Base-by-base conservation (phyloP, 2,329 filamentous ascomycete species). In the Botrytis fabae region DNA sequence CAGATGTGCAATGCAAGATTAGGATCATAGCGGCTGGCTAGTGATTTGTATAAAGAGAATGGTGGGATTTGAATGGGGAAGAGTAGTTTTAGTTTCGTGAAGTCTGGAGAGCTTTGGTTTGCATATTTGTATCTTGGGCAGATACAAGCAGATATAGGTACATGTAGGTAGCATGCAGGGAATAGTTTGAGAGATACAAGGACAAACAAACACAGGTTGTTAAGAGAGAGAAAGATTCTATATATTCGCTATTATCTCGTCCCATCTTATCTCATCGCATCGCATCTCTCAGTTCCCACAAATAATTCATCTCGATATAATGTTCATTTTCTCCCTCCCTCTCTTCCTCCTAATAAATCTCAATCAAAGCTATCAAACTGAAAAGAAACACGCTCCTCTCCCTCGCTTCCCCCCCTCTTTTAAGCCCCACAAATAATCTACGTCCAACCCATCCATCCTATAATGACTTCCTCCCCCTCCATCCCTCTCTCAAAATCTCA, bases 71-170 rank as follows among this genome's bases (percentile, higher is more conserved):
- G 12, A n/a, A n/a, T 6, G n/a, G 25, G 0, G 25, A 16, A 54
- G 5, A n/a, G 5, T 6, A 5, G 25, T n/a, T 16, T 4, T 14
- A 1, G 12, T 16, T 10, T 14, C 0, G 12, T n/a, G 48, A n/a
- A 54, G 5, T 54, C 25, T 54, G 14, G 25, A 54, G 48, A 54
- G 48, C 48, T n/a, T 54, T 14, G 5, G n/a, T 54, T n/a, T 9
- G 35, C 32, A 32, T 25, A 54, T 54, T 54, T 54, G 1, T 14
- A 51, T n/a, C 25, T 14, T 25, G 25, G 14, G 48, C 22, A n/a
- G 38, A 38, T 18, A 7, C 35, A 35, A 35, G 35, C 25, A n/a
- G 4, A 14, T 14, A 14, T 51, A 14, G 7, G 32, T 32, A 32
- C 3, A 32, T 4, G 38, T 9, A 38, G 38, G 7, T 9, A 38